Evolutionary conservation across 1,139 yeast species (phyloP), one percentile per base, ranked within the genome.

Genomic region (Zygosaccharomyces pseudobailii): DNA sequence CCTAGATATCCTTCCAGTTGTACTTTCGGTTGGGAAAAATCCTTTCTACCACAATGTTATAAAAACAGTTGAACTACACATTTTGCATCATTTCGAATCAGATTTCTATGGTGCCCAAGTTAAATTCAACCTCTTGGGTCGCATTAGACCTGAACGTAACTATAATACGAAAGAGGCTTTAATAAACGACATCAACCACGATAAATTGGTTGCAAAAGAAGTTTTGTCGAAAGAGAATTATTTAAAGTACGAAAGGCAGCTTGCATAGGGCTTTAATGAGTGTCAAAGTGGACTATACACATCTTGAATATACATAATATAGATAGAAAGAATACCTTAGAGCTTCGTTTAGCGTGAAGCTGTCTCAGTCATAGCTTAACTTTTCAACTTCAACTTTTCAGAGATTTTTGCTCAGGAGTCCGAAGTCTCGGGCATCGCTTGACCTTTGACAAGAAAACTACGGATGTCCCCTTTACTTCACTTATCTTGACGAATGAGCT

Each of bases 11-110:
- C 72, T 81, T 25, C 97, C 97, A 0, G 88, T 89, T 84, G 97
- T 90, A 20, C 84, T 90, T 87, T 87, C 96, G 19, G 78, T 94
- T 24, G 99, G 99, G 1, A 88, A 89, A 87, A 94, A 92, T 63
- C 98, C 98, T 17, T 92, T 84, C 66, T 94, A 83, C 68, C 77
- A 83, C 28, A 90, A 92, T 67, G 52, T 58, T 5, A 52, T 51
- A 45, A 76, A 79, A 52, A 83, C 95, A 0, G 92, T 87, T 6
- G 99, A 94, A 60, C 74, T 92, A 37, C 97, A 94, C 66, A 78
- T 94, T 10, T 76, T 94, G 46, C 94, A 88, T 67, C 70, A 82
- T 48, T 92, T 90, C 61, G 55, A 64, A 1, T 62, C 71, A 5
- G 75, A 78, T 51, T 94, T 94, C 65, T 94, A 94, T 60, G 98